Percentiles rank a stretch among this genome's conserved stretches.
Conservation (phyloP, 116 monocot species). For the Phalaenopsis hybrid region DNA sequence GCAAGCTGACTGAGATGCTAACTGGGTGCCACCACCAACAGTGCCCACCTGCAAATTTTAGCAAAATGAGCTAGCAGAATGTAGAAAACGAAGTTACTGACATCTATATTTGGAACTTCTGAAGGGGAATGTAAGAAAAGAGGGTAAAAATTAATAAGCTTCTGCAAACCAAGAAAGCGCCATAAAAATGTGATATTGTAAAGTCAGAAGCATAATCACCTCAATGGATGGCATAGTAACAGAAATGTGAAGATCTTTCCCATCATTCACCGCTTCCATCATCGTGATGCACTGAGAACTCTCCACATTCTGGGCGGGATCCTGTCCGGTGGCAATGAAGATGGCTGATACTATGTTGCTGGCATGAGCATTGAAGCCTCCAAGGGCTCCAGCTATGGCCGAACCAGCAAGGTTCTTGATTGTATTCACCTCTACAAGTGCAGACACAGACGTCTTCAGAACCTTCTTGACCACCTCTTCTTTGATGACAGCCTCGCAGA, state of each 20-base stretch:
- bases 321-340: slow-evolving; percentile 97
- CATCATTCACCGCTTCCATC: slow-evolving; percentile 87
- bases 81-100: too few species aligned
- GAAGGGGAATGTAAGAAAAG: not conserved
- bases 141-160: not conserved
- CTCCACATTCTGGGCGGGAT: slow-evolving; percentile 97
- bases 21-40: slow-evolving; percentile 89
- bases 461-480: slow-evolving; percentile 82
- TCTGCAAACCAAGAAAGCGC: not conserved
- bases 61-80: not conserved
- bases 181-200: too few species aligned
- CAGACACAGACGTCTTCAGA: slow-evolving; percentile 69
- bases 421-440: slow-evolving; percentile 78
- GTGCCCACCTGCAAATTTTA: slow-evolving; percentile 67
- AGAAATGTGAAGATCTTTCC: slow-evolving; percentile 84
- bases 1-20: slow-evolving; percentile 80
- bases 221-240: slow-evolving; percentile 97
- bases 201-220: slow-evolving; percentile 31
- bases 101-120: not conserved
- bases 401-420: slow-evolving; percentile 91
- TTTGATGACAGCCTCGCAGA: slow-evolving; percentile 83
- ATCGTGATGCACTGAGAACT: slow-evolving; percentile 98
- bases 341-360: slow-evolving; percentile 87
- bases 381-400: slow-evolving; percentile 81
- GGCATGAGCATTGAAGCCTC: slow-evolving; percentile 96